phyloP scores from a whole-genome alignment of 2,329 filamentous ascomycete genomes.

The Phialemonium atrogriseum region DNA sequence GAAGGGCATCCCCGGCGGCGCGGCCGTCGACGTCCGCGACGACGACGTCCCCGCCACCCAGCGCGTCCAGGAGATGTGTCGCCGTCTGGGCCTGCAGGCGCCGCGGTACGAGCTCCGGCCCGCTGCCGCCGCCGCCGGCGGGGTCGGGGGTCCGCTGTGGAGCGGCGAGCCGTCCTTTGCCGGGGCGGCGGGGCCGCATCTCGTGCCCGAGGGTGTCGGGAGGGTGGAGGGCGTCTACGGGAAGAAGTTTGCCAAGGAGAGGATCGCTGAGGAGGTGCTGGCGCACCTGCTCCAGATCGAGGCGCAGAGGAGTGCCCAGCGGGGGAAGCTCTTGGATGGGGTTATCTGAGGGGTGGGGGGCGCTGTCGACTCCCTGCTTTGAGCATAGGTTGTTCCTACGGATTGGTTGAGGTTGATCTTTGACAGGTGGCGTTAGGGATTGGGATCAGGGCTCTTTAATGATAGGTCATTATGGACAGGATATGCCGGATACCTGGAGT shows the following conservation, averaged over 20 bases:
- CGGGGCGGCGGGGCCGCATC: slow-evolving; percentile 12
- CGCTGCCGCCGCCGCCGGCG: slow-evolving; percentile 8
- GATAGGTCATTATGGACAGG: too few species aligned
- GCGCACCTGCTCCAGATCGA: slow-evolving; percentile 21
- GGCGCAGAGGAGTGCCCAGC: slow-evolving; percentile 11
- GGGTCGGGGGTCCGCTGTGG: too few species aligned
- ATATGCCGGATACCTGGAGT: too few species aligned
- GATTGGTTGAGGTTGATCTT: too few species aligned
- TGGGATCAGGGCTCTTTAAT: too few species aligned
- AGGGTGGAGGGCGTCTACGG: slow-evolving; percentile 23
- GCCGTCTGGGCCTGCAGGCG: slow-evolving; percentile 18
- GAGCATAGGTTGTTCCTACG: too few species aligned
- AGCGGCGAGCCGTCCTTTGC: slow-evolving; percentile 26
- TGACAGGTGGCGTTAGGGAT: too few species aligned
- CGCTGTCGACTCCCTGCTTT: too few species aligned
- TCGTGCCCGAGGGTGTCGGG: slow-evolving; percentile 23
- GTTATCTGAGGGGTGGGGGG: too few species aligned
- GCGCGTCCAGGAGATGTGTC: slow-evolving; percentile 24
- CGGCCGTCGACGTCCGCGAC: slow-evolving; percentile 4
- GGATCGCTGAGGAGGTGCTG: slow-evolving; percentile 31
- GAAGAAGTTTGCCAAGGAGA: slow-evolving; percentile 25
- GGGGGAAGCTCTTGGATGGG: too few species aligned
- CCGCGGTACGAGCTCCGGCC: slow-evolving; percentile 25
- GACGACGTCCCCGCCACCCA: slow-evolving; percentile 9
- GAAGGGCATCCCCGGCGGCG: not conserved